Conservation (phyloP, 345 rosid genomes). For the Melaleuca quinquenervia region DNA sequence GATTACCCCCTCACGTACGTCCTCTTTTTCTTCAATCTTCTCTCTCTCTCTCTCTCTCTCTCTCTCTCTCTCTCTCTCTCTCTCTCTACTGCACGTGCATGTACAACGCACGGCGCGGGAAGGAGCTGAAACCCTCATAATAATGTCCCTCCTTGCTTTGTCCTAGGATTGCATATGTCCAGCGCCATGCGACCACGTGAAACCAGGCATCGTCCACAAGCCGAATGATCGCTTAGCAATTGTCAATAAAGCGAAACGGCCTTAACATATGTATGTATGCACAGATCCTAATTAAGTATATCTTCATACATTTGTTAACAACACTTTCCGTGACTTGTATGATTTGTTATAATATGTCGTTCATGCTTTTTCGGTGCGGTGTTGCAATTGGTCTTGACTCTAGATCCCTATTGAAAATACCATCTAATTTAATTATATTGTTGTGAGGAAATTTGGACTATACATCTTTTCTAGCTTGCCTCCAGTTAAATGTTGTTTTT, state of each 20-base stretch:
- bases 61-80: neutral
- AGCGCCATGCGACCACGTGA: neutral
- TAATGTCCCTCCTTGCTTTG: neutral
- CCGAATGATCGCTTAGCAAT: neutral
- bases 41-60: neutral
- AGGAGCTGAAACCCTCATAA: neutral
- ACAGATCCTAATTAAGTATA: neutral
- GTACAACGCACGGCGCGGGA: neutral
- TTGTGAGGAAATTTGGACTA: neutral
- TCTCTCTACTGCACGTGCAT: neutral
- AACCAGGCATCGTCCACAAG: neutral
- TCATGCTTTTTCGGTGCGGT: neutral
- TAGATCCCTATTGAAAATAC: neutral
- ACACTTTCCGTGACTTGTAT: rapidly evolving
- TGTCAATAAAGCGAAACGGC: neutral
- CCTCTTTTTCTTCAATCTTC: neutral
- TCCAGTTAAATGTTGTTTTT: no score
- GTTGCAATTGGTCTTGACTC: neutral
- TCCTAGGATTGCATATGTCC: neutral
- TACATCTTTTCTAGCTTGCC: neutral
- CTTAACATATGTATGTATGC: neutral
- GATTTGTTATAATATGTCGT: neutral
- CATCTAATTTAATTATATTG: neutral
- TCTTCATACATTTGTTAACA: neutral
- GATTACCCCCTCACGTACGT: neutral